Evolutionary conservation across 2,329 filamentous ascomycete species (phyloP).

Genomic region (Periconia digitata): DNA sequence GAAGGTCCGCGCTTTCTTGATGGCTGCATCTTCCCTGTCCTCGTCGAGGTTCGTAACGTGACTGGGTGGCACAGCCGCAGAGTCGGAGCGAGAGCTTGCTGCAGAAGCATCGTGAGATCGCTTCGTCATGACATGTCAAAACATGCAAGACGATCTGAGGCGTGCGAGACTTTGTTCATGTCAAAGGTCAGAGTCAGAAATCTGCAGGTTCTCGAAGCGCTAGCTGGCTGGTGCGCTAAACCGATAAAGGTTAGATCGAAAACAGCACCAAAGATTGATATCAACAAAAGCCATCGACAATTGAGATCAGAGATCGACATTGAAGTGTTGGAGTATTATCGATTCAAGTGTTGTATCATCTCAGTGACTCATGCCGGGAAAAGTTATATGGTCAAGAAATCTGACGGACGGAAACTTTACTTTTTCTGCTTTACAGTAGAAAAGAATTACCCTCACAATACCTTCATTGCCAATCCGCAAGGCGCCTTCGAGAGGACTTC

Average conservation of each 20-base stretch:
- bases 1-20: slow-evolving; percentile 39
- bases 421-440: too few relatives aligned
- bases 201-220: neutral
- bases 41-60: slow-evolving; percentile 21
- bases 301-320: too few relatives aligned
- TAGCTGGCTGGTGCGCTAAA: neutral
- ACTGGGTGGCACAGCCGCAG: slow-evolving; percentile 18
- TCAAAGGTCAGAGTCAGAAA: neutral
- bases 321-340: too few relatives aligned
- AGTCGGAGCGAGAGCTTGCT: slow-evolving; percentile 20
- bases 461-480: too few relatives aligned
- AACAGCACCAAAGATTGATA: neutral
- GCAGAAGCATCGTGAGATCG: slow-evolving; percentile 26
- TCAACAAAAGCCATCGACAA: too few relatives aligned
- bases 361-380: too few relatives aligned
- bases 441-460: too few relatives aligned
- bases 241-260: neutral
- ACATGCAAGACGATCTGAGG: neutral
- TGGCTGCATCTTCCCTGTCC: slow-evolving; percentile 23
- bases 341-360: too few relatives aligned
- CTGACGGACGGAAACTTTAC: too few relatives aligned
- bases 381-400: too few relatives aligned
- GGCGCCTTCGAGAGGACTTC: too few relatives aligned
- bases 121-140: slow-evolving; percentile 40
- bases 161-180: neutral